Conservation (phyloP, 345 rosid species). For the Moringa oleifera region DNA sequence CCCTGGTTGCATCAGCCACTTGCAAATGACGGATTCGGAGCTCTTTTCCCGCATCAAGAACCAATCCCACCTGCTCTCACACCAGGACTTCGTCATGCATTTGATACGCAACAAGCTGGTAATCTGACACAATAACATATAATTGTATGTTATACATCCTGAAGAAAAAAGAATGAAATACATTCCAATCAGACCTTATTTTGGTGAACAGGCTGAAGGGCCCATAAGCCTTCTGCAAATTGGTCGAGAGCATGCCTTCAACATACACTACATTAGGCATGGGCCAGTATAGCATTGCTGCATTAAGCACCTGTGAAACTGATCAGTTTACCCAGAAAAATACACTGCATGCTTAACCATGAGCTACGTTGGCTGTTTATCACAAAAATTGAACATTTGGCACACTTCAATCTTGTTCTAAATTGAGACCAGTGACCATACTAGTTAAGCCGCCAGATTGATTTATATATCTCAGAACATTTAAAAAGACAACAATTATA, state of each 20-base stretch:
- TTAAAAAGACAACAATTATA: no score
- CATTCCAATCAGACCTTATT: slow-evolving; percentile 30
- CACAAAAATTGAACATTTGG: not conserved
- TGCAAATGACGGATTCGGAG: slow-evolving; percentile 54
- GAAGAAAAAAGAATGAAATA: not conserved
- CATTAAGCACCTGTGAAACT: slow-evolving; percentile 51
- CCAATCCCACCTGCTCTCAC: slow-evolving; percentile 52
- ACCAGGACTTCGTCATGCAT: not conserved
- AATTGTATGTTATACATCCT: not conserved
- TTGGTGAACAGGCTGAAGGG: slow-evolving; percentile 53
- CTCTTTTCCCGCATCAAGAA: slow-evolving; percentile 56
- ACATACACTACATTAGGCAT: slow-evolving; percentile 55
- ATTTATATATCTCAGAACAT: no score
- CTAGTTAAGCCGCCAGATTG: not conserved
- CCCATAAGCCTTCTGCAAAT: slow-evolving; percentile 58
- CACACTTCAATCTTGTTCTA: not conserved
- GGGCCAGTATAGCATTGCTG: slow-evolving; percentile 62
- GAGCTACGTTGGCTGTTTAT: not conserved
- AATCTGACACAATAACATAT: not conserved
- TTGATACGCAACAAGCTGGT: not conserved
- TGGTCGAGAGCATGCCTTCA: slow-evolving; percentile 66
- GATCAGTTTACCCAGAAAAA: not conserved
- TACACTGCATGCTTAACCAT: not conserved
- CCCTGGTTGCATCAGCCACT: slow-evolving; percentile 62
- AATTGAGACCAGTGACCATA: no score